A percentile compares a stretch with the other conserved stretches of the same genome.
Evolutionary conservation across 2,329 filamentous ascomycete species (phyloP).

Genomic region (Sphaerulina vaccinii): DNA sequence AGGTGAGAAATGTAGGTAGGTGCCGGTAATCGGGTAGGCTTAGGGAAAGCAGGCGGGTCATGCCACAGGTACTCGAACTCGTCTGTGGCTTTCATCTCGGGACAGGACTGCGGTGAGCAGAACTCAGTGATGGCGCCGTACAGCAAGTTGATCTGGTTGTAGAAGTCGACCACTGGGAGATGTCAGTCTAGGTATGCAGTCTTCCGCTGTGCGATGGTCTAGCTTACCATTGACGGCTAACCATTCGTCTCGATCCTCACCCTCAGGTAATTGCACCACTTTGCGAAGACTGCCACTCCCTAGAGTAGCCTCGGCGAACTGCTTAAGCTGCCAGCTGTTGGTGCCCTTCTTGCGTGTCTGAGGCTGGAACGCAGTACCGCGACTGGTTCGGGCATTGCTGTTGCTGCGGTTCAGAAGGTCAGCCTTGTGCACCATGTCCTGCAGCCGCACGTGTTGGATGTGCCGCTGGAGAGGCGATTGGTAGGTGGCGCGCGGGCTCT

Average conservation of each 20-base stretch:
- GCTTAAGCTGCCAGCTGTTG: conserved; percentile 87
- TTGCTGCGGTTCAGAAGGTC: conserved; percentile 43
- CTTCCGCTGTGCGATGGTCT: neutral
- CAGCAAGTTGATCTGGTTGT: conserved; percentile 98
- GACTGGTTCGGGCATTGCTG: conserved; percentile 57
- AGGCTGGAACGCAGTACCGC: conserved; percentile 86
- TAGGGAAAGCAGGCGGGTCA: conserved; percentile 88
- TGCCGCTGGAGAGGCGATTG: conserved; percentile 37
- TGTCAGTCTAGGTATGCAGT: conserved; percentile 9
- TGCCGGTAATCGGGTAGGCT: conserved; percentile 95
- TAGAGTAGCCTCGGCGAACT: conserved; percentile 96
- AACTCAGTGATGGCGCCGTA: conserved; percentile 99
- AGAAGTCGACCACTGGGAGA: conserved; percentile 91
- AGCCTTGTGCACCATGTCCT: conserved; percentile 32
- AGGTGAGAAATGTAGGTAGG: conserved; percentile 97
- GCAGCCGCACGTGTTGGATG: conserved; percentile 31
- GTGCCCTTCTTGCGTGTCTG: conserved; percentile 82
- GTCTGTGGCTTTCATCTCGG: conserved; percentile 99
- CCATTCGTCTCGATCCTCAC: conserved; percentile 98
- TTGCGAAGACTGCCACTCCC: conserved; percentile 93
- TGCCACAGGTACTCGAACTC: conserved; percentile 99
- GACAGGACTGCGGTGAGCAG: conserved; percentile 93
- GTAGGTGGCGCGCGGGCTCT: conserved; percentile 33
- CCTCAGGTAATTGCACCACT: conserved; percentile 93
- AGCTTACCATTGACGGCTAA: conserved; percentile 89